Base-by-base conservation (phyloP, 192 early-diverging fungal species). In the Gaertneriomyces semiglobifer region DNA sequence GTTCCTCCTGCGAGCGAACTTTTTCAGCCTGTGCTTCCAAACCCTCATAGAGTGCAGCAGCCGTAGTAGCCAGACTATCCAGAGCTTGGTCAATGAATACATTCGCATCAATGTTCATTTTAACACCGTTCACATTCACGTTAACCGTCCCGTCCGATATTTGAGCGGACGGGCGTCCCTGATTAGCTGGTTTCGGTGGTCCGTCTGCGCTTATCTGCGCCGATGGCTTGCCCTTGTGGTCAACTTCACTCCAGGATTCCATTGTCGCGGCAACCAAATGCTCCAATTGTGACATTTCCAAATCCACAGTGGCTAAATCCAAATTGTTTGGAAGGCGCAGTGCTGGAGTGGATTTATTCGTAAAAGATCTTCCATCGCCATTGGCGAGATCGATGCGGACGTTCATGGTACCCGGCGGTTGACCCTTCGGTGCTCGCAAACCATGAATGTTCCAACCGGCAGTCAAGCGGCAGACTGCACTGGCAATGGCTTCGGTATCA, bases 11-110 rank as follows among this genome's bases (percentile, higher is more conserved):
- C 1, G 7, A 10, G 0, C 65, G 58, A 0, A 61, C 58, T 38
- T 65, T 65, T 44, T 72, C 64, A 20, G 47, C 64, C 46, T 72
- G 58, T 9, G 63, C 65, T 38, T 72, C 71, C 4, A 72, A 57
- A 5, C 65, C 65, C 18, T 72, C 71, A 39, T 72, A 72, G 1
- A 72, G 57, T 7, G 60, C 33, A 5, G 71, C 71, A 20, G 71
- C 71, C 1, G 71, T 72, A 7, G 64, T 67, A 10, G 71, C 71
- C 14, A 72, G 59, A 33, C 53, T 44, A 18, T 72, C 71, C 10
- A 72, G 53, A n/a, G 65, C 71, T 44, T 67, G 71, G 40, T 72
- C 71, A 47, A 72, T 72, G 53, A 72, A 72, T 0, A 51, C 44
- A 51, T 55, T 67, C 9, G 63, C 40, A 41, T 66, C 65, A 40